phyloP scores from a whole-genome alignment of 208 protist genomes.

The Wallacemonas collosoma region DNA sequence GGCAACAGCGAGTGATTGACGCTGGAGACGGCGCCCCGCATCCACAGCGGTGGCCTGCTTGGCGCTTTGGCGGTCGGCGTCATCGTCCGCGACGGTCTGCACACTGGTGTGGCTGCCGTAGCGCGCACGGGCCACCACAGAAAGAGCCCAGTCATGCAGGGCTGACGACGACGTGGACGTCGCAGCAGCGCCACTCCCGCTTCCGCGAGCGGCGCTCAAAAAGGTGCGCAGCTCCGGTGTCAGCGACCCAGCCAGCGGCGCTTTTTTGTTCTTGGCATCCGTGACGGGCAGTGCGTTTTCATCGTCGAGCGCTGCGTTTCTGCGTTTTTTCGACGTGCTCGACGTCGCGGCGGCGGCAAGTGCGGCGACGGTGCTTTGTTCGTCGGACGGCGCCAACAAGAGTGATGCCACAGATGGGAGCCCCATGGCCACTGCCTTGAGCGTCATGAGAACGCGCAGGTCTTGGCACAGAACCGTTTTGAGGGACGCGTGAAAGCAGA shows the following conservation, averaged over 20 bases:
- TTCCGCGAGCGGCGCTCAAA: background rate
- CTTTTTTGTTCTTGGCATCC: background rate
- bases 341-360: background rate
- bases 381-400: constrained; percentile 17
- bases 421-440: constrained; percentile 68
- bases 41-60: background rate
- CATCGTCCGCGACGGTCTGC: background rate
- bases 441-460: constrained; percentile 58
- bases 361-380: constrained; percentile 10
- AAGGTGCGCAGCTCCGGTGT: constrained; percentile 12
- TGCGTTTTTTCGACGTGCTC: background rate
- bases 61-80: background rate
- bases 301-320: too few relatives aligned
- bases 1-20: constrained; percentile 43
- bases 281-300: background rate
- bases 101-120: background rate
- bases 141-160: background rate
- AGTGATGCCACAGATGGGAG: constrained; percentile 28
- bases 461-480: constrained; percentile 81
- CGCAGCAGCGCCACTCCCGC: background rate
- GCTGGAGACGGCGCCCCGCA: constrained; percentile 6
- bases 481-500: constrained; percentile 61
- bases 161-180: background rate
- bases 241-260: constrained; percentile 3
- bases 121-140: background rate